Percentiles rank a stretch among this genome's conserved stretches.
Conservation (phyloP, 371 early-diverging fungal genomes). For the Fennellomyces sp. region DNA sequence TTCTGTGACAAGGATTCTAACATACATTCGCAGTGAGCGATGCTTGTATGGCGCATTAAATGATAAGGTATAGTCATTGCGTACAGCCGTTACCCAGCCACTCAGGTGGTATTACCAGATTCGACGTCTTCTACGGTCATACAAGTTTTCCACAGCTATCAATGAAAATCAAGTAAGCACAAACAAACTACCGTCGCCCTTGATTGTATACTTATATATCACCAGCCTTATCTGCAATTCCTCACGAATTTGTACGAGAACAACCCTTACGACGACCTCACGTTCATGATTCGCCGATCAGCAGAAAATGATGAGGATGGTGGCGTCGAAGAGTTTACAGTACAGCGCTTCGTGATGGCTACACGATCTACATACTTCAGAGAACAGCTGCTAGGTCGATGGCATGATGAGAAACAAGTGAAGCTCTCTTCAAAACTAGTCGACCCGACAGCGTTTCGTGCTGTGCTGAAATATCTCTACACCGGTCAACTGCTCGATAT, state of each 20-base stretch:
- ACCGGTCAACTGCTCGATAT: conserved; percentile 33
- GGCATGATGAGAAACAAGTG: conserved; percentile 17
- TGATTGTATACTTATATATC: not conserved
- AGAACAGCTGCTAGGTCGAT: conserved; percentile 21
- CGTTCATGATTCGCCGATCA: conserved; percentile 22
- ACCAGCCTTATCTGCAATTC: conserved; percentile 31
- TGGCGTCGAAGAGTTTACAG: conserved; percentile 22
- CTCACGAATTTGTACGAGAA: conserved; percentile 26
- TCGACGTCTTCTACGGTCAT: conserved; percentile 30
- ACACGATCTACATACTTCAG: conserved; percentile 34
- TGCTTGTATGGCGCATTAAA: conserved; percentile 45
- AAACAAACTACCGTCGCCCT: too few relatives aligned
- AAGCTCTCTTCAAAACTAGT: conserved; percentile 22
- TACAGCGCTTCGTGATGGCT: conserved; percentile 35
- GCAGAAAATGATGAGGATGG: not conserved
- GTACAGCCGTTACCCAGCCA: too few relatives aligned
- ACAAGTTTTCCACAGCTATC: conserved; percentile 43
- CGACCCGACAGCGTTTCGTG: conserved; percentile 29
- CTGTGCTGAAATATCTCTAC: conserved; percentile 36
- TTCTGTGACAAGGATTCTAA: too few relatives aligned
- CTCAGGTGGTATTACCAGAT: too few relatives aligned
- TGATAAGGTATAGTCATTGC: conserved; percentile 7
- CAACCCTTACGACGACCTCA: conserved; percentile 31
- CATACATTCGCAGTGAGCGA: conserved; percentile 40
- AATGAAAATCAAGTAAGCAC: conserved; percentile 32